Conservation (phyloP, 139 green algal species). For the Chlamydomonas incerta region DNA sequence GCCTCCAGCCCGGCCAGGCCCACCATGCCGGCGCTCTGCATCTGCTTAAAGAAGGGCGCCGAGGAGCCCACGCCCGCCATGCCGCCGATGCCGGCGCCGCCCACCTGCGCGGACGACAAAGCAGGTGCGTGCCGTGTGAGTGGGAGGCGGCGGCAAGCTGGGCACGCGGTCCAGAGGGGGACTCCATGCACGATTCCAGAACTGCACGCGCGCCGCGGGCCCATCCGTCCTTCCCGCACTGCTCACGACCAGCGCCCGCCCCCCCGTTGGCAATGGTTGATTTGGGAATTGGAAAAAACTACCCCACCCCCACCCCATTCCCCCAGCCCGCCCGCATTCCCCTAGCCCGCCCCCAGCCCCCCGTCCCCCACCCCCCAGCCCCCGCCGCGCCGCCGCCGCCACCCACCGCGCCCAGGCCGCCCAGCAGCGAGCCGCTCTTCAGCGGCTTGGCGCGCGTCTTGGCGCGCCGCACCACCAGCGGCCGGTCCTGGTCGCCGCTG, state of each 20-base stretch:
- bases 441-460: conserved; percentile 54
- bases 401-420: not conserved
- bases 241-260: too few species aligned
- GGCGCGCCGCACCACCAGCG: conserved; percentile 73
- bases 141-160: too few species aligned
- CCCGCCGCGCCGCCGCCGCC: not conserved
- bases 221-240: too few species aligned
- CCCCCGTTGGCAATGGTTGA: too few species aligned
- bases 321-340: too few species aligned
- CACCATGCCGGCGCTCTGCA: conserved; percentile 1
- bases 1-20: conserved; percentile 21
- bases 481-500: conserved; percentile 63
- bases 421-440: conserved; percentile 25
- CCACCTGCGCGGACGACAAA: not conserved
- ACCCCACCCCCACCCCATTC: too few species aligned
- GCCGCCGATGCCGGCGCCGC: not conserved
- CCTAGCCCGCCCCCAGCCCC: too few species aligned
- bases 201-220: too few species aligned
- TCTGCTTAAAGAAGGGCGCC: conserved; percentile 11
- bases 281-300: too few species aligned
- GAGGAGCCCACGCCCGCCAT: not conserved
- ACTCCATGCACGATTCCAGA: too few species aligned
- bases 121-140: too few species aligned
- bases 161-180: too few species aligned
- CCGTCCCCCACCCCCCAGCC: not conserved